Base-by-base conservation (phyloP, 1,284 basidiomycete species). In the Ustilago cynodontis region DNA sequence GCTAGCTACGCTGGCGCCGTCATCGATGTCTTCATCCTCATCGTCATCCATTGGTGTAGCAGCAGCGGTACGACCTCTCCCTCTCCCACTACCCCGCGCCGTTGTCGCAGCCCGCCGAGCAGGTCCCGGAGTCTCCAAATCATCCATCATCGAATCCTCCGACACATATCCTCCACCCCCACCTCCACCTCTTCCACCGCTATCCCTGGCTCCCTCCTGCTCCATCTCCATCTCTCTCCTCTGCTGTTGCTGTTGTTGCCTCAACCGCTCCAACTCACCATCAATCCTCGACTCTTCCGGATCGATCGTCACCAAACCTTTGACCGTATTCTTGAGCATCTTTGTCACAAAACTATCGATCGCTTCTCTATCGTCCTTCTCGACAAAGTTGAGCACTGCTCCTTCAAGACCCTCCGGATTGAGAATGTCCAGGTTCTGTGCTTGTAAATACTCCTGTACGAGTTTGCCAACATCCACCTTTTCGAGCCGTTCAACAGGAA, bases 281-380 rank as follows among this genome's bases (percentile, higher is more conserved):
- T 80, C 68, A 26, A 81, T 71, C 24, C 71, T 55, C 47, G 61
- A 50, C 65, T 83, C 80, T 59, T 82, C 77, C 43, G 80, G 77
- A 59, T 78, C 74, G 51, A 70, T 72, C 43, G 74, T 64, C 8
- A 77, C 72, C 28, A 81, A 39, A 3, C 75, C 70, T 43, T 71
- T 66, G 53, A 77, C 78, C 16, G 77, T 67, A 20, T 68, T 58
- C 22, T 58, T 68, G n/a, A 83, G 60, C 57, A 76, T 76, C 35
- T 72, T 74, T 49, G 73, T 72, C 4, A 82, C 67, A 54, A 81
- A 83, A 43, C 67, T 65, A 28, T 74, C 75, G 47, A 81, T 79
- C 7, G 82, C 76, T 6, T 81, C 83, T 14, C 73, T 59, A 56
- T 84, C 79, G 65, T 85, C 83, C 67, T 85, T 85, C 35, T 84